Evolutionary conservation across 2,329 filamentous ascomycete genomes (phyloP).

Genomic region (Colletotrichum sp.): DNA sequence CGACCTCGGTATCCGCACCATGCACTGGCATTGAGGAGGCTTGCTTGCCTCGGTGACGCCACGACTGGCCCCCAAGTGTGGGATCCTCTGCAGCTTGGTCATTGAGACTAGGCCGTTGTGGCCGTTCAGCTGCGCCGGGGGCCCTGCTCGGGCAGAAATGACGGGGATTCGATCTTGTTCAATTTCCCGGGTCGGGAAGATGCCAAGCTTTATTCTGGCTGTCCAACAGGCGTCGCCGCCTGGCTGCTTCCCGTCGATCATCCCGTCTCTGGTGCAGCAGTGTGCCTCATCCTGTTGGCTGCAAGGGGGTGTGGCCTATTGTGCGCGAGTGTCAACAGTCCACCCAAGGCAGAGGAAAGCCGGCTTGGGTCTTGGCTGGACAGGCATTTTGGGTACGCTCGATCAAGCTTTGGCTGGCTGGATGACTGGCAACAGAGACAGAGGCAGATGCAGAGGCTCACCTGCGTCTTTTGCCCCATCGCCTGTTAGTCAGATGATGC

Average conservation of each 20-base stretch:
- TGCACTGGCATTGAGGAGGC: neutral
- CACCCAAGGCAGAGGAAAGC: constrained; percentile 1
- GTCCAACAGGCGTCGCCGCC: constrained; percentile 15
- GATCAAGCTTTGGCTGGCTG: neutral
- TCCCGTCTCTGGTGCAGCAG: constrained; percentile 15
- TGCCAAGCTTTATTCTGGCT: constrained; percentile 16
- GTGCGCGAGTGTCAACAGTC: neutral
- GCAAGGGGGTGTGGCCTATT: constrained; percentile 10
- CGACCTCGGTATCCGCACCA: neutral
- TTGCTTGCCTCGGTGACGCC: neutral
- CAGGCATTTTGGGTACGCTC: neutral
- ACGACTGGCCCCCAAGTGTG: neutral
- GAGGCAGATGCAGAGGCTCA: neutral
- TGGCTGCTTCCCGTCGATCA: constrained; percentile 21
- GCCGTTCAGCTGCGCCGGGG: neutral
- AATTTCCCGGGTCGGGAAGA: constrained; percentile 12
- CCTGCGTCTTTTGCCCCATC: neutral
- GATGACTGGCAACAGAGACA: neutral
- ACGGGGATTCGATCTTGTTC: constrained; percentile 13
- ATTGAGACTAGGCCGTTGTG: neutral
- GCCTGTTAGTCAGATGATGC: neutral
- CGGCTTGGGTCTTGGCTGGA: neutral
- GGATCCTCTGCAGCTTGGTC: neutral
- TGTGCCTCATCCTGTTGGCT: constrained; percentile 9
- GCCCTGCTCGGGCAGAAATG: constrained; percentile 6